These are phyloP conservation scores for Wallacemonas sp. DNA, from an alignment of 208 protist genomes.

Conservation along the genomic window DNA sequence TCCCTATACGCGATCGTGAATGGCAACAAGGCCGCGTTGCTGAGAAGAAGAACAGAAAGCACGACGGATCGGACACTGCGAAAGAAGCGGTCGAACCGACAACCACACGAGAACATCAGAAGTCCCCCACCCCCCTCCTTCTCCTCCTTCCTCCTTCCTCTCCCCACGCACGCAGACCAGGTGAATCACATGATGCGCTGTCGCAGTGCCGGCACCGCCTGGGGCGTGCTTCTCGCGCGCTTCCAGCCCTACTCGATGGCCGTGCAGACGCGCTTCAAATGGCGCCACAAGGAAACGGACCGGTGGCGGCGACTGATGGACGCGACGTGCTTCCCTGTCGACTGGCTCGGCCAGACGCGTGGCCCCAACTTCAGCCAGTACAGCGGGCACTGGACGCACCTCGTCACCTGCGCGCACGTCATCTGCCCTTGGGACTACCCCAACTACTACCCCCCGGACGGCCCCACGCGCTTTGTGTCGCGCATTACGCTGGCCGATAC, in stretches of 20 bases:
- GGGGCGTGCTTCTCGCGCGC: slow-evolving; percentile 31
- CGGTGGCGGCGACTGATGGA: slow-evolving; percentile 91
- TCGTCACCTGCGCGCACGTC: slow-evolving; percentile 90
- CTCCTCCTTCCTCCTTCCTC: too few species aligned
- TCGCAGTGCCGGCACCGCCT: neutral
- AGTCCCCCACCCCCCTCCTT: too few species aligned
- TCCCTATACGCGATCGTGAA: too few species aligned
- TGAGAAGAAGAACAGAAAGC: too few species aligned
- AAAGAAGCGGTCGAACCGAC: too few species aligned
- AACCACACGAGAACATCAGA: too few species aligned
- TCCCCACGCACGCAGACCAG: neutral
- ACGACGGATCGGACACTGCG: too few species aligned
- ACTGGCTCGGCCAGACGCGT: slow-evolving; percentile 84
- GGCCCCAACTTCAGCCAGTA: slow-evolving; percentile 83
- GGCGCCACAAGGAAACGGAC: slow-evolving; percentile 92
- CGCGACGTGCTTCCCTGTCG: slow-evolving; percentile 82
- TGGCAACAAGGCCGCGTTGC: too few species aligned
- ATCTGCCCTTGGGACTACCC: slow-evolving; percentile 92
- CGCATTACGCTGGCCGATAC: slow-evolving; percentile 87
- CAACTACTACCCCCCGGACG: slow-evolving; percentile 86
- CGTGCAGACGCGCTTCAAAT: slow-evolving; percentile 89
- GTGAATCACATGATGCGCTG: neutral
- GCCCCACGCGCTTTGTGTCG: slow-evolving; percentile 85
- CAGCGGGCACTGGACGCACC: slow-evolving; percentile 88
- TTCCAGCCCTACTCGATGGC: slow-evolving; percentile 91